Conservation (phyloP, 2,329 filamentous ascomycete species). For the Keithomyces neogunnii region DNA sequence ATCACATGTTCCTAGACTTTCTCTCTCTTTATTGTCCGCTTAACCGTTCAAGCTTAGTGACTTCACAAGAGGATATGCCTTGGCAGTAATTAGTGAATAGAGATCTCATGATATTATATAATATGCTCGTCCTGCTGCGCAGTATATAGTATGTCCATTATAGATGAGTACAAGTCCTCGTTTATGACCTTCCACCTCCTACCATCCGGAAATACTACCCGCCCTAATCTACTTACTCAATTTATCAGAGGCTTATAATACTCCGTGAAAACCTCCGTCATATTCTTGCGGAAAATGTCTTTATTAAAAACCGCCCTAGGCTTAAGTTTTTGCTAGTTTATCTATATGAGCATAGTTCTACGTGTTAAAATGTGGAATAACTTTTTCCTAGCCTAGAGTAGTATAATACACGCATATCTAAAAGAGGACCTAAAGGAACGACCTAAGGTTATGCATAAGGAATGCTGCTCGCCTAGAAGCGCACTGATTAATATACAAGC, state of each 20-base stretch:
- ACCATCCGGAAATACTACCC: constrained; percentile 23
- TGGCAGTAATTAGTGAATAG: too few species aligned
- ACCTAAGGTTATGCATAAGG: constrained; percentile 37
- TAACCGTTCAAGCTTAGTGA: too few species aligned
- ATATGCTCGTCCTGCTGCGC: too few species aligned
- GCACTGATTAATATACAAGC: constrained; percentile 36
- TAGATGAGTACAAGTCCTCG: too few species aligned
- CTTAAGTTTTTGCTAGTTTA: constrained; percentile 14
- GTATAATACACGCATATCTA: constrained; percentile 7
- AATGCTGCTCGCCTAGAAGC: constrained; percentile 30
- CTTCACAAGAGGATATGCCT: too few species aligned
- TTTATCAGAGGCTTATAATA: constrained; percentile 28
- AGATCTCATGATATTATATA: too few species aligned
- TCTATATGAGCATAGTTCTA: constrained; percentile 27
- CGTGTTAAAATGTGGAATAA: constrained; percentile 18
- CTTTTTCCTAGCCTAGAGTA: not conserved
- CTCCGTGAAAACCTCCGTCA: constrained; percentile 20
- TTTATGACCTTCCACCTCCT: constrained; percentile 12
- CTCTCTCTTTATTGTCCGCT: too few species aligned
- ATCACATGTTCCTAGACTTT: too few species aligned
- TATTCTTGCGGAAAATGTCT: constrained; percentile 19
- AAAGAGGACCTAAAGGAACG: constrained; percentile 32
- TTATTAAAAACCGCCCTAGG: constrained; percentile 13
- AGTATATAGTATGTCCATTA: too few species aligned
- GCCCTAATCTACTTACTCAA: constrained; percentile 29